phyloP scores from a whole-genome alignment of 257 asterid species.

The Solanum lignicaule region DNA sequence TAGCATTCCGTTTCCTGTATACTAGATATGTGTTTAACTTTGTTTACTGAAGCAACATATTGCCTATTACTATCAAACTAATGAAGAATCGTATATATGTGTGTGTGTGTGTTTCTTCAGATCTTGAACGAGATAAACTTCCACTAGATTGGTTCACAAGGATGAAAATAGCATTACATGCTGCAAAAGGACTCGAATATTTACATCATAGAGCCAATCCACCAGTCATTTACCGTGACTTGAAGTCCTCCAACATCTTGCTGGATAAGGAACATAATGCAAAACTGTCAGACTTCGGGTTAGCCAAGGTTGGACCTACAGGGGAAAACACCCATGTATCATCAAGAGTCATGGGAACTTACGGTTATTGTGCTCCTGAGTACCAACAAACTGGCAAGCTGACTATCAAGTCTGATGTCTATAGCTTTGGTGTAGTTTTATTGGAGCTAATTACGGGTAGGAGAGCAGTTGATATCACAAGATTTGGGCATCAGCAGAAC shows the following conservation, averaged over 20 bases:
- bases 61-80: not conserved
- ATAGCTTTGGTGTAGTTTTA: conserved; percentile 79
- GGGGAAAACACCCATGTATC: conserved; percentile 79
- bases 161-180: conserved; percentile 80
- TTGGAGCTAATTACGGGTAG: conserved; percentile 69
- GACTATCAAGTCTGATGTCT: conserved; percentile 67
- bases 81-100: not conserved
- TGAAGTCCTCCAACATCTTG: conserved; percentile 80
- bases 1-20: not conserved
- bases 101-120: conserved; percentile 18
- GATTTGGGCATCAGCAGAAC: conserved; percentile 33
- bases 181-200: conserved; percentile 82
- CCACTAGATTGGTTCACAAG: conserved; percentile 63
- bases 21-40: not conserved
- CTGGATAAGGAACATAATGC: conserved; percentile 59
- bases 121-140: conserved; percentile 26
- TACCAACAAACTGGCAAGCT: conserved; percentile 81
- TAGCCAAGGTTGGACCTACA: conserved; percentile 88
- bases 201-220: conserved; percentile 77
- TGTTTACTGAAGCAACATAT: not conserved
- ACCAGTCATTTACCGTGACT: conserved; percentile 82
- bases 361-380: conserved; percentile 91
- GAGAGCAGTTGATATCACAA: conserved; percentile 50
- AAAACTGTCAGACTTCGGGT: conserved; percentile 82
- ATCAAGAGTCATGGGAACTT: conserved; percentile 89